phyloP scores from a whole-genome alignment of 163 green algal species.

The Chlorella variabilis region DNA sequence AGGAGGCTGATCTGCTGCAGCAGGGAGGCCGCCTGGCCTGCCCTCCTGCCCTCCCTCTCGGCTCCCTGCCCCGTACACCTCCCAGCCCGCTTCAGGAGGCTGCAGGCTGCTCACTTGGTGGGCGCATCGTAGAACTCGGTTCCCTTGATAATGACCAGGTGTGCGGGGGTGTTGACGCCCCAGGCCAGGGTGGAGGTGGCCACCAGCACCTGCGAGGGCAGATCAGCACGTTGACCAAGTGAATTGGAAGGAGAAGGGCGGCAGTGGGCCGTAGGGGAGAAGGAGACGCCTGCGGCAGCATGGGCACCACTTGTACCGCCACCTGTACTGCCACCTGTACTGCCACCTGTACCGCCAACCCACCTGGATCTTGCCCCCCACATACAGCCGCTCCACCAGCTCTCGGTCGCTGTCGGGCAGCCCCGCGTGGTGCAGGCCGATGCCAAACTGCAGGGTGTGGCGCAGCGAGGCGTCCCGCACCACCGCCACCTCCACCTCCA shows the following conservation, averaged over 20 bases:
- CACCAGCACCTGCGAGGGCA: slow-evolving; percentile 83
- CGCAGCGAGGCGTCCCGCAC: slow-evolving; percentile 78
- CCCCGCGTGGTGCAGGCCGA: slow-evolving; percentile 97
- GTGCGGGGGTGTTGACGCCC: slow-evolving; percentile 95
- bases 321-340: background rate
- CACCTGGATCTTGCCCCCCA: slow-evolving; percentile 89
- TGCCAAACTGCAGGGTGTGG: slow-evolving; percentile 95
- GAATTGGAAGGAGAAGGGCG: too few relatives aligned
- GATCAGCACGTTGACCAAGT: too few relatives aligned
- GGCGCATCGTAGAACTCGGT: slow-evolving; percentile 87
- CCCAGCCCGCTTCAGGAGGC: too few relatives aligned
- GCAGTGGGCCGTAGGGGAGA: background rate
- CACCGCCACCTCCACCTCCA: slow-evolving; percentile 63
- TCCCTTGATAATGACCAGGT: slow-evolving; percentile 97
- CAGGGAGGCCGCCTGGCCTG: too few relatives aligned
- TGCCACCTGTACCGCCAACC: background rate
- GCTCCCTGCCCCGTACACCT: too few relatives aligned
- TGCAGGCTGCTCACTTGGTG: slow-evolving; percentile 41
- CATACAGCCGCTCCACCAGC: slow-evolving; percentile 92
- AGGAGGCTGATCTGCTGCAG: too few relatives aligned
- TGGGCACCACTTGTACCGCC: too few relatives aligned
- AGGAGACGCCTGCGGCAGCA: background rate
- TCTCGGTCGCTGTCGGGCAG: slow-evolving; percentile 85
- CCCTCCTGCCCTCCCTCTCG: too few relatives aligned
- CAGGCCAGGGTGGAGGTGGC: slow-evolving; percentile 95